Conservation (phyloP, 345 rosid genomes). For the Heritiera fomes region DNA sequence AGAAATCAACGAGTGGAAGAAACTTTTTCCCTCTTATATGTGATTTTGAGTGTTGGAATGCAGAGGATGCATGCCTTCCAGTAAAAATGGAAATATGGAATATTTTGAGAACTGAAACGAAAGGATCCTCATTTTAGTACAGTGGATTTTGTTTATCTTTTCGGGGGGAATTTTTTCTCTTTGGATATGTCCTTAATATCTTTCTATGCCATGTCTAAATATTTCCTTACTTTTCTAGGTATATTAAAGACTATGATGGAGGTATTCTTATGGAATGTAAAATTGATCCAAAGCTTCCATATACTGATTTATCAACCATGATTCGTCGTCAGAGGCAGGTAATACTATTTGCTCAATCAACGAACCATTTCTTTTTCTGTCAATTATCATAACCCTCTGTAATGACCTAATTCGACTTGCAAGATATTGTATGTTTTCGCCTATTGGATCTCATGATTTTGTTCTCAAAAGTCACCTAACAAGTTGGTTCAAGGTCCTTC, state of each 20-base stretch:
- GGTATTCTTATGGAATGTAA: slow-evolving; percentile 99
- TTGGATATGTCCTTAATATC: background rate
- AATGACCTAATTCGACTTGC: background rate
- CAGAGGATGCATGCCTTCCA: background rate
- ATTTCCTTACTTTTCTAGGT: slow-evolving; percentile 42
- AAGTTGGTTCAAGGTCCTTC: background rate
- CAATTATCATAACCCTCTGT: background rate
- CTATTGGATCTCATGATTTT: slow-evolving; percentile 3
- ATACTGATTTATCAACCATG: slow-evolving; percentile 90
- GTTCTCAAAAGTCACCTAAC: background rate
- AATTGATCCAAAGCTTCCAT: slow-evolving; percentile 96
- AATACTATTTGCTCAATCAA: slow-evolving; percentile 7
- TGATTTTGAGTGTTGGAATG: background rate
- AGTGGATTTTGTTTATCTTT: background rate
- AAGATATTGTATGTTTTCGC: background rate
- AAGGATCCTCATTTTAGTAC: background rate
- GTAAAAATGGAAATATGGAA: background rate
- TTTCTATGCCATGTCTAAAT: background rate
- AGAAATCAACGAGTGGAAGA: background rate
- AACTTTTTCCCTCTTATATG: background rate
- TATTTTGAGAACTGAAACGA: background rate
- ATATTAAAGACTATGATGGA: slow-evolving; percentile 97
- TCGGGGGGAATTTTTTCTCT: background rate
- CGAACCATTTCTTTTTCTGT: background rate
- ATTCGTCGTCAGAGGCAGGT: slow-evolving; percentile 91